Conservation (phyloP, 805 yeast species). For the Yarrowia keelungensis region DNA sequence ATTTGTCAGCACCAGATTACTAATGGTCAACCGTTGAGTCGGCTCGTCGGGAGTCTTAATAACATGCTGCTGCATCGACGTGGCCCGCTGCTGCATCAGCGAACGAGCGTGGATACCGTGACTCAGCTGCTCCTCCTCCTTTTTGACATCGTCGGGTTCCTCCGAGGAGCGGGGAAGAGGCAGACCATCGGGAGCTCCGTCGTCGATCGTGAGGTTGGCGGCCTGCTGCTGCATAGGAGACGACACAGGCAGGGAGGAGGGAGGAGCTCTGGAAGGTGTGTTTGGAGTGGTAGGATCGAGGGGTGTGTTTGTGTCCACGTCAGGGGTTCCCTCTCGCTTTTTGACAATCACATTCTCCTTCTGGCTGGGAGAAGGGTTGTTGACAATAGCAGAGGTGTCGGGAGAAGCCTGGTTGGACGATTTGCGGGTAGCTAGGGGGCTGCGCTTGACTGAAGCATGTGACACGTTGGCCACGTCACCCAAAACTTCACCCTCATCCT, state of each 20-base stretch:
- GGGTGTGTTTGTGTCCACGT: background rate
- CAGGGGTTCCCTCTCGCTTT: conserved; percentile 8
- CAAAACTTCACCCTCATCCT: background rate
- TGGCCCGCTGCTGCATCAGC: conserved; percentile 33
- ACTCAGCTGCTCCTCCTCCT: conserved; percentile 24
- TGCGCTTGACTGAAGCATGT: background rate
- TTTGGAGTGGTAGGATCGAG: background rate
- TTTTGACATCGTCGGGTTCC: conserved; percentile 14
- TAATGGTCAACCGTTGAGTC: conserved; percentile 68
- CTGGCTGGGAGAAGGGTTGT: conserved; percentile 18
- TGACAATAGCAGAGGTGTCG: background rate
- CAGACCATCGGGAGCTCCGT: conserved; percentile 3
- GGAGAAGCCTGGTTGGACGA: background rate
- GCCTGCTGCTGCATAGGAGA: conserved; percentile 20
- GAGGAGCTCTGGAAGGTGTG: conserved; percentile 22
- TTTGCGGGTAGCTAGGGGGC: conserved; percentile 1
- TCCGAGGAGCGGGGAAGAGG: conserved; percentile 7
- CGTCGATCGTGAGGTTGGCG: conserved; percentile 13
- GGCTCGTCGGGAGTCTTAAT: conserved; percentile 40
- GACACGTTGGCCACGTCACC: background rate
- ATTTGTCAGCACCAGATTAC: conserved; percentile 74
- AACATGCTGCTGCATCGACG: conserved; percentile 31
- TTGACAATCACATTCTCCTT: conserved; percentile 25
- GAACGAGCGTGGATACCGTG: conserved; percentile 28
- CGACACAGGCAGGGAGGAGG: conserved; percentile 1